Percentiles rank a stretch among this genome's conserved stretches.
Evolutionary conservation across 768 basidiomycete species (phyloP).

Genomic region (Leccinum subgranulosum): DNA sequence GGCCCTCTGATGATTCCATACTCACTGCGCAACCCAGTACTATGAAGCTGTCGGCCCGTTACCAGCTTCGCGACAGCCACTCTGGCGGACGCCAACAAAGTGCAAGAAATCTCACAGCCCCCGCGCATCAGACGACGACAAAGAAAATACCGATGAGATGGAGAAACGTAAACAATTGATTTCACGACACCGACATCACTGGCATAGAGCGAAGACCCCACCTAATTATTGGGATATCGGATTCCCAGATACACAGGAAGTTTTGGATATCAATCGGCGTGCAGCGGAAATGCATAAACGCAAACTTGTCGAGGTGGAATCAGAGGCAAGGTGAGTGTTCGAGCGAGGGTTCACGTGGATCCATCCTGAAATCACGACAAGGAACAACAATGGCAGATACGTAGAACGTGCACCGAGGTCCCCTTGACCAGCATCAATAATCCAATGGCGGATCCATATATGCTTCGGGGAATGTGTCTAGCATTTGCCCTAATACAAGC

Average conservation of each 20-base stretch:
- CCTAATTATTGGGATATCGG: conserved; percentile 90
- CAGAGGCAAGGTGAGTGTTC: conserved; percentile 51
- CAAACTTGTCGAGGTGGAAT: conserved; percentile 58
- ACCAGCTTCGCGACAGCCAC: conserved; percentile 64
- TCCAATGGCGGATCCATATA: conserved; percentile 2
- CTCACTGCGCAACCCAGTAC: conserved; percentile 47
- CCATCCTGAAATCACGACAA: conserved; percentile 6
- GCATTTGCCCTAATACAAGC: conserved; percentile 45
- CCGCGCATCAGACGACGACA: conserved; percentile 12
- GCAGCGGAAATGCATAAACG: conserved; percentile 70
- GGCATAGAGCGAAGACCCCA: conserved; percentile 71
- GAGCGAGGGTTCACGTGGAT: neutral
- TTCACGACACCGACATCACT: conserved; percentile 69
- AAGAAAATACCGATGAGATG: conserved; percentile 34
- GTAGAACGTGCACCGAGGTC: conserved; percentile 15
- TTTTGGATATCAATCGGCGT: conserved; percentile 65
- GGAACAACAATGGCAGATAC: conserved; percentile 28
- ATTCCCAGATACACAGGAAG: conserved; percentile 85
- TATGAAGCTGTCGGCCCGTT: conserved; percentile 75
- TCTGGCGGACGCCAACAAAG: conserved; percentile 68
- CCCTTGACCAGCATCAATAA: conserved; percentile 14
- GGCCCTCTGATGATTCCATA: too few species aligned
- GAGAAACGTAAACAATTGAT: conserved; percentile 64
- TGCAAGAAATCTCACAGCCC: conserved; percentile 14
- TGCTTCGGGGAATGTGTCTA: conserved; percentile 45